Percentiles rank a stretch among this genome's conserved stretches.
Evolutionary conservation across 768 basidiomycete species (phyloP).

Genomic region (Hygrophorus russula): DNA sequence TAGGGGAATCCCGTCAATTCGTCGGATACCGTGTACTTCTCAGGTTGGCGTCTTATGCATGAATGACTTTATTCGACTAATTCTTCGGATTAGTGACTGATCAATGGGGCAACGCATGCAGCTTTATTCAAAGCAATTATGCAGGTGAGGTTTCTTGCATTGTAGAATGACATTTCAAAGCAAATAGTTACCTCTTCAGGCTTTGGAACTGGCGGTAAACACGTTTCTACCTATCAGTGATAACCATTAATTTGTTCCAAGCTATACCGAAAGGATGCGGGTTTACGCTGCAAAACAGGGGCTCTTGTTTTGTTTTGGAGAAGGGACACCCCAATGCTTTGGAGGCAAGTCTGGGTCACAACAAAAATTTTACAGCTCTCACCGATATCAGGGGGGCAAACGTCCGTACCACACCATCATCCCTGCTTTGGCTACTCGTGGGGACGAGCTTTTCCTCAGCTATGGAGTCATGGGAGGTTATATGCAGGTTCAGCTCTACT

Average conservation of each 20-base stretch:
- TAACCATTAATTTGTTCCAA: constrained; percentile 12
- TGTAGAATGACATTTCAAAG: background rate
- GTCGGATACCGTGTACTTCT: constrained; percentile 93
- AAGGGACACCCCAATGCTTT: constrained; percentile 81
- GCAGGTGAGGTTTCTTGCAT: constrained; percentile 37
- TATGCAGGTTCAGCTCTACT: constrained; percentile 50
- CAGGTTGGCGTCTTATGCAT: constrained; percentile 35
- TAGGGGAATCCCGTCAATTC: constrained; percentile 77
- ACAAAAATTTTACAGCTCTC: background rate
- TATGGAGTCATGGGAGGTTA: constrained; percentile 91
- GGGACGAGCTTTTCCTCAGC: constrained; percentile 74
- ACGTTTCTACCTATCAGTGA: background rate
- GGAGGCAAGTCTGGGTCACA: constrained; percentile 30
- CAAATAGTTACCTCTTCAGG: constrained; percentile 27
- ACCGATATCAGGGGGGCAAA: constrained; percentile 53
- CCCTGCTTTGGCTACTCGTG: constrained; percentile 73
- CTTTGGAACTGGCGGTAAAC: constrained; percentile 78
- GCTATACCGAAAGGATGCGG: constrained; percentile 92
- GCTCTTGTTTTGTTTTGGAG: constrained; percentile 69
- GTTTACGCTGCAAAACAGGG: constrained; percentile 94
- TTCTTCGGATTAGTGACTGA: constrained; percentile 44
- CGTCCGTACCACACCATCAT: constrained; percentile 89
- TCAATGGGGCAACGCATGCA: constrained; percentile 85
- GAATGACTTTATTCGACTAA: background rate
- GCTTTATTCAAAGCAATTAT: constrained; percentile 84